phyloP scores from a whole-genome alignment of 768 basidiomycete species.

The Phlebiopsis flavidoalba region DNA sequence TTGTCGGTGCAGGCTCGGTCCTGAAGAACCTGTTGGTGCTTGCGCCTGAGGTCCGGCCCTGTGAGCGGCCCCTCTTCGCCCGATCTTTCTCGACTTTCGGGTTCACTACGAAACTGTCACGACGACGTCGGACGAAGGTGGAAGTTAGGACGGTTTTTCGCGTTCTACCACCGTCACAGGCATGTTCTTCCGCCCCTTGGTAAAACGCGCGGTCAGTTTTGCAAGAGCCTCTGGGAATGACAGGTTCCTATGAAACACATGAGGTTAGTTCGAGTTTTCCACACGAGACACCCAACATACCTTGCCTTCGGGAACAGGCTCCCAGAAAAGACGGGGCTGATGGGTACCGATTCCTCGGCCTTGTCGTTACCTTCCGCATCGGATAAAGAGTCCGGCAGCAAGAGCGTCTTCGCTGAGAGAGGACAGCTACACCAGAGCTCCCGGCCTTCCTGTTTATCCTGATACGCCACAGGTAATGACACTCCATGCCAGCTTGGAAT shows the following conservation, averaged over 20 bases:
- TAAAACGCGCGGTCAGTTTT: neutral
- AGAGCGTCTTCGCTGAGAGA: constrained; percentile 43
- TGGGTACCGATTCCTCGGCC: constrained; percentile 59
- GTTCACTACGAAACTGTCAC: constrained; percentile 64
- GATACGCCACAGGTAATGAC: constrained; percentile 64
- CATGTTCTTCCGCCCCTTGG: neutral
- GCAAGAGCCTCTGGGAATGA: constrained; percentile 42
- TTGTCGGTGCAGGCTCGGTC: neutral
- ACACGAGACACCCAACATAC: constrained; percentile 31
- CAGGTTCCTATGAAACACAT: constrained; percentile 43
- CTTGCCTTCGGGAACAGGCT: constrained; percentile 65
- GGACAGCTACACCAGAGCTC: neutral
- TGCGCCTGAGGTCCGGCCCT: constrained; percentile 21
- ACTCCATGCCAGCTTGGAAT: constrained; percentile 79
- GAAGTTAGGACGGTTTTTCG: constrained; percentile 47
- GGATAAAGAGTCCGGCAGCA: constrained; percentile 58
- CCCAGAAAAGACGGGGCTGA: constrained; percentile 78
- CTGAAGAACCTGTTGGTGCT: neutral
- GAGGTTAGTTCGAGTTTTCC: neutral
- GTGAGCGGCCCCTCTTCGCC: constrained; percentile 43
- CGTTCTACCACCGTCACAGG: constrained; percentile 17
- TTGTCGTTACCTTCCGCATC: constrained; percentile 54
- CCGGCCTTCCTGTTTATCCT: constrained; percentile 16
- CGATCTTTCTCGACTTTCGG: constrained; percentile 47
- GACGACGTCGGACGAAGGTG: constrained; percentile 75